Percentiles rank a stretch among this genome's conserved stretches.
These are phyloP conservation scores for Russula olivacea DNA, from an alignment of 768 basidiomycete genomes.

Conservation along the genomic window DNA sequence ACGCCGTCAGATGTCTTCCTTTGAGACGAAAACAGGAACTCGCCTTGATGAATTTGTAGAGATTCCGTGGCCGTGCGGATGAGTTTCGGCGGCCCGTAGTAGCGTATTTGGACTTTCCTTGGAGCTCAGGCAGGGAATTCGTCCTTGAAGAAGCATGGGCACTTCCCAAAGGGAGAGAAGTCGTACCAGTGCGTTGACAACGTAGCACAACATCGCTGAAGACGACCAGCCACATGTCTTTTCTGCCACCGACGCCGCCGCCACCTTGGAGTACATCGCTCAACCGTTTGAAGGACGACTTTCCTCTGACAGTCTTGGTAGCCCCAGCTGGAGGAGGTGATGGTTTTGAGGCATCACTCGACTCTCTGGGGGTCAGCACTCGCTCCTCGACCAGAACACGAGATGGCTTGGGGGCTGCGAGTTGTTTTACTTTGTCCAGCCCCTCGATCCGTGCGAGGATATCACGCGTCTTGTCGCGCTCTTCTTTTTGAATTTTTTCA, in stretches of 20 bases:
- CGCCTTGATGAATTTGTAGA: slow-evolving; percentile 92
- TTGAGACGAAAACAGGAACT: slow-evolving; percentile 22
- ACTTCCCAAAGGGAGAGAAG: slow-evolving; percentile 71
- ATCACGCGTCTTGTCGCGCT: slow-evolving; percentile 91
- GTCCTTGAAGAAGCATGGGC: slow-evolving; percentile 61
- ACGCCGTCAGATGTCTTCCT: slow-evolving; percentile 12
- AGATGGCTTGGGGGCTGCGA: slow-evolving; percentile 86
- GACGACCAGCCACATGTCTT: slow-evolving; percentile 89
- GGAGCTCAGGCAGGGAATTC: slow-evolving; percentile 75
- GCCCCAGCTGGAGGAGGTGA: slow-evolving; percentile 35
- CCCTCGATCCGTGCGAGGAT: slow-evolving; percentile 96
- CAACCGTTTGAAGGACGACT: slow-evolving; percentile 82
- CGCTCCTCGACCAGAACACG: slow-evolving; percentile 83
- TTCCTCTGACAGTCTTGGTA: slow-evolving; percentile 63
- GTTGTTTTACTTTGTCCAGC: slow-evolving; percentile 85
- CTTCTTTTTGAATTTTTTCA: slow-evolving; percentile 95
- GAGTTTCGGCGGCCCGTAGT: slow-evolving; percentile 70
- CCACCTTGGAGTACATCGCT: slow-evolving; percentile 77
- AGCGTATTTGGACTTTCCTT: slow-evolving; percentile 79
- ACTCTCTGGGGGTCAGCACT: slow-evolving; percentile 38
- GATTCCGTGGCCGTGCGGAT: slow-evolving; percentile 78
- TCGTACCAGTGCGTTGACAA: slow-evolving; percentile 87
- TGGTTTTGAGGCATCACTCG: slow-evolving; percentile 25
- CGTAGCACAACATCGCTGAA: slow-evolving; percentile 95
- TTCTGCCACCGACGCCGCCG: slow-evolving; percentile 54